Evolutionary conservation across 2,329 filamentous ascomycete species (phyloP).

Genomic region (Penicillium sp.): DNA sequence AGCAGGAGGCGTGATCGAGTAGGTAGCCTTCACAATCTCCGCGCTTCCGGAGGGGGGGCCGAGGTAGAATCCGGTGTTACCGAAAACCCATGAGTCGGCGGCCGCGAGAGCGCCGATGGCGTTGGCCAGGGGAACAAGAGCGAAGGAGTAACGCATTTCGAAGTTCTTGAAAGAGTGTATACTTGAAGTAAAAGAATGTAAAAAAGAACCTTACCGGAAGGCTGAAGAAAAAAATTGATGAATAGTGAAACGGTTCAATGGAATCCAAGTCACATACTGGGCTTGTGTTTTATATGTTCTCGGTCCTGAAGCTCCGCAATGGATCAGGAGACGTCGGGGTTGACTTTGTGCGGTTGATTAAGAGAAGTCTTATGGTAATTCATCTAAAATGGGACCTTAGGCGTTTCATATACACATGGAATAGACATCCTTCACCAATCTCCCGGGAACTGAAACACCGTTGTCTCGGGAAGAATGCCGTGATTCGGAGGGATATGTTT

Average conservation of each 20-base stretch:
- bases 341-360: not conserved
- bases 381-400: not conserved
- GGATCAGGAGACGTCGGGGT: not conserved
- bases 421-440: not conserved
- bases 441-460: not conserved
- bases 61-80: conserved; percentile 19
- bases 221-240: not conserved
- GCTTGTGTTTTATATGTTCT: not conserved
- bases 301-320: not conserved
- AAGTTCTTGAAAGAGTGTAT: not conserved
- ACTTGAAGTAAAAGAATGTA: not conserved
- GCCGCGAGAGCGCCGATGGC: conserved; percentile 10
- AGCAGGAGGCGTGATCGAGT: conserved; percentile 16
- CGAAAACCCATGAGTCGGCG: conserved; percentile 17
- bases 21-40: conserved; percentile 21
- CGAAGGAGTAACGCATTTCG: conserved; percentile 13
- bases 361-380: not conserved
- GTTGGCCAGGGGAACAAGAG: conserved; percentile 6
- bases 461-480: not conserved
- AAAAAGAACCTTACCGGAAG: not conserved
- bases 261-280: not conserved
- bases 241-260: not conserved
- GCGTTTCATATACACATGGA: not conserved
- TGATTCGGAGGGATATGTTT: too few relatives aligned
- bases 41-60: conserved; percentile 16